These are phyloP conservation scores for Agaricus blazei DNA, from an alignment of 768 basidiomycete species.

Conservation along the genomic window DNA sequence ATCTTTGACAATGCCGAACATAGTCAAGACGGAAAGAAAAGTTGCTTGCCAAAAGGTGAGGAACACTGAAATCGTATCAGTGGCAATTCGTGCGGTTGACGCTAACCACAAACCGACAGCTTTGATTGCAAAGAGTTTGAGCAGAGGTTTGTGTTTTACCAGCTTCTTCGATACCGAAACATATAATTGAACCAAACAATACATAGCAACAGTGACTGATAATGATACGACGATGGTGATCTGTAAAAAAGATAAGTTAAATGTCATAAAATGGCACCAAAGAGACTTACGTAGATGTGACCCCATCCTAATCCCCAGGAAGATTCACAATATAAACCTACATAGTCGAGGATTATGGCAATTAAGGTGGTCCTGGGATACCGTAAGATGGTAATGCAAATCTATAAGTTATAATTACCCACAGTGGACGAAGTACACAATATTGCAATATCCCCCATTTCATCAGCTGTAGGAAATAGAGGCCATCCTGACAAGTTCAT, in stretches of 20 bases:
- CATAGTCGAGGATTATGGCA: conserved; percentile 57
- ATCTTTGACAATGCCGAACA: conserved; percentile 59
- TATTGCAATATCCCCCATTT: conserved; percentile 78
- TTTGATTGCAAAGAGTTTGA: conserved; percentile 70
- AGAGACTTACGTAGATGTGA: conserved; percentile 53
- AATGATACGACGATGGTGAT: conserved; percentile 57
- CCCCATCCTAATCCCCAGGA: conserved; percentile 68
- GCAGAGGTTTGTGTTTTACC: conserved; percentile 52
- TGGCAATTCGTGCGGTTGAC: background rate
- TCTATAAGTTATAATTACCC: conserved; percentile 15
- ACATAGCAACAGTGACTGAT: conserved; percentile 76
- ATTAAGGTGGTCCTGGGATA: conserved; percentile 45
- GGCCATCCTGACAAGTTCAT: conserved; percentile 40
- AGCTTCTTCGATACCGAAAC: conserved; percentile 49
- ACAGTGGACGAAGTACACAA: conserved; percentile 60
- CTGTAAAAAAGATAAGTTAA: conserved; percentile 23
- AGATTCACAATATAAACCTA: conserved; percentile 67
- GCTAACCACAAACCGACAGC: conserved; percentile 48
- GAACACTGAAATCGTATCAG: conserved; percentile 40
- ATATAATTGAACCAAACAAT: conserved; percentile 70
- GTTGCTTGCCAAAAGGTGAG: conserved; percentile 77
- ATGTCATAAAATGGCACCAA: background rate
- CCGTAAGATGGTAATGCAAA: background rate
- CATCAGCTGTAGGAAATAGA: conserved; percentile 69
- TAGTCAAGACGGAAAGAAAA: conserved; percentile 48